These are phyloP conservation scores for Arabis hirsuta DNA, from an alignment of 345 rosid genomes.

Conservation along the genomic window DNA sequence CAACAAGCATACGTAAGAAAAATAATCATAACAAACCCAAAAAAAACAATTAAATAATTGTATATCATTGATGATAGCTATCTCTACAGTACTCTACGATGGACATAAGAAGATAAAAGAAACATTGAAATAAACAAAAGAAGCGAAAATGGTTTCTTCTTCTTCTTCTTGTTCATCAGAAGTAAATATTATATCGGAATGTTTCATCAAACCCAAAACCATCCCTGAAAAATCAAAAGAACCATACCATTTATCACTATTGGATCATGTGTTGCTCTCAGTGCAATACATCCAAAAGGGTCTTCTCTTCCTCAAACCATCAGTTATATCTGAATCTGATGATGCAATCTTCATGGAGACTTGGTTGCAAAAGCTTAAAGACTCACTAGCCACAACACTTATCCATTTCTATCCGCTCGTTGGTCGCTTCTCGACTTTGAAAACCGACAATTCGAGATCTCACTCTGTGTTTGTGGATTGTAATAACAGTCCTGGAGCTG, in stretches of 20 bases:
- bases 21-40: too few relatives aligned
- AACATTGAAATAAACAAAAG: too few relatives aligned
- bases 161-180: conserved; percentile 21
- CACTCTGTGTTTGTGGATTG: conserved; percentile 58
- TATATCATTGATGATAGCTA: conserved; percentile 62
- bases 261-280: conserved; percentile 63
- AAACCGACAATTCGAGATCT: conserved; percentile 27
- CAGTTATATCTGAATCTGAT: conserved; percentile 16
- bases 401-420: too few relatives aligned
- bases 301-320: conserved; percentile 59
- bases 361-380: too few relatives aligned
- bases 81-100: too few relatives aligned
- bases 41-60: conserved; percentile 14
- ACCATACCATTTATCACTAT: conserved; percentile 52
- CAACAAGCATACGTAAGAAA: too few relatives aligned
- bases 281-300: conserved; percentile 71
- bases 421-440: too few relatives aligned
- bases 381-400: too few relatives aligned
- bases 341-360: conserved; percentile 38
- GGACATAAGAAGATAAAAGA: too few relatives aligned
- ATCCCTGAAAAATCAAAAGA: conserved; percentile 43
- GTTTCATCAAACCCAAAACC: conserved; percentile 57
- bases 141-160: conserved; percentile 24
- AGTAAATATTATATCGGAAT: conserved; percentile 52
- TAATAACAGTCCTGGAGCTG: conserved; percentile 71